A percentile compares a stretch with the other conserved stretches of the same genome.
phyloP scores from a whole-genome alignment of 1,284 basidiomycete species.

The Papiliotrema terrestris region DNA sequence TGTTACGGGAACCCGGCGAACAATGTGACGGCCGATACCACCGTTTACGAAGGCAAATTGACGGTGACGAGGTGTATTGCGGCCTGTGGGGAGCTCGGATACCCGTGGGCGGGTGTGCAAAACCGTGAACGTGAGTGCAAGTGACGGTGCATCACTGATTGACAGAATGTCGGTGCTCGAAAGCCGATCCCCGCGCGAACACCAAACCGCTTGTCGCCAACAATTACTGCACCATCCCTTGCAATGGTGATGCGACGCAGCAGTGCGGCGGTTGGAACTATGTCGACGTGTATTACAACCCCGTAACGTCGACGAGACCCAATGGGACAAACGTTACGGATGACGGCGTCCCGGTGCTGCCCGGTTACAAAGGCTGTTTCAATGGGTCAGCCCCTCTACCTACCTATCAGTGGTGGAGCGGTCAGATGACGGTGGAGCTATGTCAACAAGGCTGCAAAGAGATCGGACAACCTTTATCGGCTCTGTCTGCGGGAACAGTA shows the following conservation, averaged over 20 bases:
- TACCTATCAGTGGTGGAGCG: neutral
- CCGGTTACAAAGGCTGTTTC: conserved; percentile 6
- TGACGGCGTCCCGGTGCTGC: neutral
- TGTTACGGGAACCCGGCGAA: conserved; percentile 7
- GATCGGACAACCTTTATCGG: conserved; percentile 2
- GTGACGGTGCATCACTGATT: neutral
- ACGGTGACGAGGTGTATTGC: neutral
- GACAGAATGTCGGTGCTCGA: conserved; percentile 5
- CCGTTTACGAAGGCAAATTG: conserved; percentile 1
- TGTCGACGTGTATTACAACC: conserved; percentile 6
- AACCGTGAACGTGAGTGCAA: conserved; percentile 3
- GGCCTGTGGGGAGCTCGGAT: conserved; percentile 4
- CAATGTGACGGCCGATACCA: conserved; percentile 1
- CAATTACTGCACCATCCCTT: conserved; percentile 13
- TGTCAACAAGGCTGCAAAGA: conserved; percentile 6
- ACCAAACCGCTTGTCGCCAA: conserved; percentile 1
- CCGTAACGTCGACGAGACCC: neutral
- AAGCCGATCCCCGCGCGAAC: neutral
- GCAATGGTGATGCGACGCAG: conserved; percentile 6
- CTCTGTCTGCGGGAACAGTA: neutral
- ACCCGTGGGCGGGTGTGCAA: conserved; percentile 1
- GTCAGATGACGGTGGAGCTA: conserved; percentile 1
- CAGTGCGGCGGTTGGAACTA: conserved; percentile 7
- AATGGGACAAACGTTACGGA: neutral
- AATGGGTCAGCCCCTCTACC: neutral